Percentiles rank a stretch among this genome's conserved stretches.
Conservation (phyloP, 345 rosid genomes). For the Sisymbrium altissimum region DNA sequence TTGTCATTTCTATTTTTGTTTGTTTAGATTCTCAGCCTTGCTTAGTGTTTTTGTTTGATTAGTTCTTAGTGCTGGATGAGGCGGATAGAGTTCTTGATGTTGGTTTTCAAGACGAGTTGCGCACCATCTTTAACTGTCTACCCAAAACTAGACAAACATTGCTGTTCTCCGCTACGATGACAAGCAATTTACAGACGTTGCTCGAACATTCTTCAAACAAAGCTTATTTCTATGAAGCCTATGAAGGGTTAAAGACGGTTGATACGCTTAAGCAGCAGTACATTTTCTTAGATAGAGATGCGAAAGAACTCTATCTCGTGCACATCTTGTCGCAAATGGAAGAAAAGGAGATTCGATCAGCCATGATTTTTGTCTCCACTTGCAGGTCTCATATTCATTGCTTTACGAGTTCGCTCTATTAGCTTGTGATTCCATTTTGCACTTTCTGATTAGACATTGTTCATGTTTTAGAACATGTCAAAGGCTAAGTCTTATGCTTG, state of each 20-base stretch:
- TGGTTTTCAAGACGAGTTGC: slow-evolving; percentile 88
- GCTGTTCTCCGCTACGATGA: slow-evolving; percentile 95
- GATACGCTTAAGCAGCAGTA: slow-evolving; percentile 87
- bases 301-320: slow-evolving; percentile 80
- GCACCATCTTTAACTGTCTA: slow-evolving; percentile 60
- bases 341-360: slow-evolving; percentile 83
- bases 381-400: slow-evolving; percentile 61
- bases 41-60: slow-evolving; percentile 31
- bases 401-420: background rate
- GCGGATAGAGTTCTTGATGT: slow-evolving; percentile 96
- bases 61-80: slow-evolving; percentile 94
- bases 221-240: slow-evolving; percentile 91
- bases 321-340: slow-evolving; percentile 76
- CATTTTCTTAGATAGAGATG: slow-evolving; percentile 61
- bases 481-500: slow-evolving; percentile 68
- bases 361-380: slow-evolving; percentile 89
- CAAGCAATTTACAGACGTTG: slow-evolving; percentile 61
- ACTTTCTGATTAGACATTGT: slow-evolving; percentile 14
- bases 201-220: slow-evolving; percentile 81
- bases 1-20: too few relatives aligned
- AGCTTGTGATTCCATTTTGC: background rate
- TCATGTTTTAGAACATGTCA: slow-evolving; percentile 58
- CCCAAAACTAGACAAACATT: slow-evolving; percentile 80
- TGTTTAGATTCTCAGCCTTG: too few relatives aligned
- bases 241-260: slow-evolving; percentile 86